A percentile compares a stretch with the other conserved stretches of the same genome.
These are phyloP conservation scores for Xylaria telfairii DNA, from an alignment of 495 filamentous ascomycete genomes.

Conservation along the genomic window DNA sequence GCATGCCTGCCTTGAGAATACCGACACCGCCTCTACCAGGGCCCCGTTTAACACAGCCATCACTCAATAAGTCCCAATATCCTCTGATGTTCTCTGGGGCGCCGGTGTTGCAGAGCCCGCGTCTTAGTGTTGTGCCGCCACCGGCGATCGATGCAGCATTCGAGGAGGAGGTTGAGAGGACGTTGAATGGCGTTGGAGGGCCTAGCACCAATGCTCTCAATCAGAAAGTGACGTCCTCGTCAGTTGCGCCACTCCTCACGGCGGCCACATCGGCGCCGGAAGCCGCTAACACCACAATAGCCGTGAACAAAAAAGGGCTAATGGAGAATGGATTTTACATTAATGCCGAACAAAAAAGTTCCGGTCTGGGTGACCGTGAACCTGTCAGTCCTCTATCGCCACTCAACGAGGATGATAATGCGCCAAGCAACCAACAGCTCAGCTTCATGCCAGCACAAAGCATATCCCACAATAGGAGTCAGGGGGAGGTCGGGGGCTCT, in stretches of 20 bases:
- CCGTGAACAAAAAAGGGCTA: background rate
- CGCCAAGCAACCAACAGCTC: background rate
- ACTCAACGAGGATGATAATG: conserved; percentile 1
- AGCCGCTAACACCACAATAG: background rate
- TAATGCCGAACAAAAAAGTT: background rate
- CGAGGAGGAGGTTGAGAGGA: conserved; percentile 5
- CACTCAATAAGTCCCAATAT: background rate
- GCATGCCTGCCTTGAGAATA: background rate
- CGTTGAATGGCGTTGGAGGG: background rate
- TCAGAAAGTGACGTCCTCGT: background rate
- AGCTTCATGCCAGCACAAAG: background rate
- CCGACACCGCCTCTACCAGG: background rate
- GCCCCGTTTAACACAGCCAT: background rate
- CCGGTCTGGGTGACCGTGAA: background rate
- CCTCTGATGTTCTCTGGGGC: background rate
- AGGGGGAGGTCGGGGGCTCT: conserved; percentile 6
- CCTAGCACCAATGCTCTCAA: background rate
- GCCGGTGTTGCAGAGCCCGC: conserved; percentile 25
- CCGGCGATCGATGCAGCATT: conserved; percentile 33
- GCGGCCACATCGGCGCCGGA: background rate
- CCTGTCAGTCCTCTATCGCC: conserved; percentile 15
- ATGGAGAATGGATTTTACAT: background rate
- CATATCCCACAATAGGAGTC: conserved; percentile 1
- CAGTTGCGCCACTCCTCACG: background rate
- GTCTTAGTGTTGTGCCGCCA: conserved; percentile 28